Base-by-base conservation (phyloP, 2,329 filamentous ascomycete species). In the Piedraia hortae region DNA sequence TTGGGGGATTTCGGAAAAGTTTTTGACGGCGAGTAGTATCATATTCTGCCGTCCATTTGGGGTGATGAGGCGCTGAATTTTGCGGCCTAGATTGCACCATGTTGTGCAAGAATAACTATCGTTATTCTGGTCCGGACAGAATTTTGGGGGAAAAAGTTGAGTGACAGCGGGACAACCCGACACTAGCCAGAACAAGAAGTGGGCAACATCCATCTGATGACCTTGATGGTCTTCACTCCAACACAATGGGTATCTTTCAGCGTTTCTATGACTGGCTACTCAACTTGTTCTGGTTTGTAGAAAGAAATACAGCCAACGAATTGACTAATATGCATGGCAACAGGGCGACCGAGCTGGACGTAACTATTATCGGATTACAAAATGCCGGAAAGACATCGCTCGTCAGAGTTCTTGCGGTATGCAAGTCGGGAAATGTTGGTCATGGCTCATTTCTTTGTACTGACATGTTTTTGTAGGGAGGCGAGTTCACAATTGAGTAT, bases 321-420 rank as follows among this genome's bases (percentile, higher is more conserved):
- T 21, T 20, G 25, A 21, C 20, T 26, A 25, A 32, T 42, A 32
- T n/a, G n/a, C n/a, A n/a, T n/a, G n/a, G n/a, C n/a, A n/a, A n/a
- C 37, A 91, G 82, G 85, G 78, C 82, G 35, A 89, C 80, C 34
- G 85, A 97, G 56, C 91, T 97, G 80, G 85, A 97, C 51, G 82
- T 97, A 44, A 93, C 85, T 36, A 89, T 97, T 71, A 82, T 97
- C 45, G 85, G 85, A 12, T 54, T 97, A 43, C 85, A 97, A 46
- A 93, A 93, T 53, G 85, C 85, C 27, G 85, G 85, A 41, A 97
- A 97, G 54, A 93, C 85, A 17, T 93, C 82, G 30, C 50, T 97
- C 41, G 56, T 97, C 46, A 64, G 80, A 37, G 82, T 93, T 38
- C 59, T 97, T 38, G 80, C 82, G 55, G 85, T 97, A 67, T 62